Base-by-base conservation (phyloP, 208 protist genomes). In the Trypanosoma platydactyli region DNA sequence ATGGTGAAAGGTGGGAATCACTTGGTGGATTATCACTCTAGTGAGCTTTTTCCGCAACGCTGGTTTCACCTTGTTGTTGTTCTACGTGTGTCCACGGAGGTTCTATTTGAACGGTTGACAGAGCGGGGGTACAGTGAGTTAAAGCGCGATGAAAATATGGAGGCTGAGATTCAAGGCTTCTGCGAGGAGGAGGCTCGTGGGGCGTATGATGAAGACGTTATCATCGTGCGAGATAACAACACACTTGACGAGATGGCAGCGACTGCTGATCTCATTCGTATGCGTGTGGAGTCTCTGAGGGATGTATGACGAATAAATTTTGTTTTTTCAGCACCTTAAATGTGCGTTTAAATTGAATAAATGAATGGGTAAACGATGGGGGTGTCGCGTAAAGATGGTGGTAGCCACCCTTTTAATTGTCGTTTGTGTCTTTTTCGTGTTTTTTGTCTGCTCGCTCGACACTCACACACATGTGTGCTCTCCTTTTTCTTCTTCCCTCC, bases 61-160 rank as follows among this genome's bases (percentile, higher is more conserved):
- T 99, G 97, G 96, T 99, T 99, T 74, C 92, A 98, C 51, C 79
- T 98, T 1, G 96, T 99, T 6, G 69, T 99, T 9, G 97, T 99
- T 12, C 81, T 99, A 52, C 77, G 94, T 44, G 64, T 93, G 20
- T 90, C 96, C 29, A 99, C 90, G 33, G 80, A 83, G 64, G 49
- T 88, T 22, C 81, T 99, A 0, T 98, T 93, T 72, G 85, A 98
- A 45, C 84, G 98, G 13, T 80, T 99, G 22, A 73, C 67, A 20
- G 88, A 79, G 20, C 92, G 97, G 41, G 79, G 85, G 45, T 99
- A 99, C 81, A 84, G 72, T 52, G 71, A 94, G 33, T 77, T 80
- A 24, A 99, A 99, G 77, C 81, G 97, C 18, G 55, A 80, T n/a
- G 97, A 99, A 52, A 99, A 99, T 81, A 86, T 99, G 48, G 93